Conservation (phyloP, 805 yeast species). For the Suhomyces faveliae region DNA sequence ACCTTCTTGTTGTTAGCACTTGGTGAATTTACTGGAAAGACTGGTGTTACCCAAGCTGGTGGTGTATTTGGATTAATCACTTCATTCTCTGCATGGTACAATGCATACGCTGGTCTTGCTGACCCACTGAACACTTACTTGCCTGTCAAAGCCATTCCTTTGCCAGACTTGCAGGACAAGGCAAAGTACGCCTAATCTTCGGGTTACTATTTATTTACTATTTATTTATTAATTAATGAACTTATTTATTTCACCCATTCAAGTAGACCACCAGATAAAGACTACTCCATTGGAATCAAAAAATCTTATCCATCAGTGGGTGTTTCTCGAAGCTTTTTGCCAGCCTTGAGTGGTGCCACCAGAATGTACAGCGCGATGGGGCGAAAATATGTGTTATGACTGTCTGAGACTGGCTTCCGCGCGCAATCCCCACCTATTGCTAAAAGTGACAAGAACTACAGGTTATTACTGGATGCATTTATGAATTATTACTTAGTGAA, state of each 20-base stretch:
- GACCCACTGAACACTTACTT: conserved; percentile 63
- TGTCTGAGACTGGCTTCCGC: too few relatives aligned
- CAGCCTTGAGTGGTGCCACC: not conserved
- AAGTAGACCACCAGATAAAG: too few relatives aligned
- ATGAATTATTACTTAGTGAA: not conserved
- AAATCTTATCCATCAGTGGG: too few relatives aligned
- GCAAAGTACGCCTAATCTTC: not conserved
- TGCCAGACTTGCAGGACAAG: conserved; percentile 41
- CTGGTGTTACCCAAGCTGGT: conserved; percentile 36
- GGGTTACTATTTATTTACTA: not conserved
- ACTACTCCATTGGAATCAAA: too few relatives aligned
- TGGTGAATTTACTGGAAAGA: conserved; percentile 29
- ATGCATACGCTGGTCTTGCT: conserved; percentile 49
- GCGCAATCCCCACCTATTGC: not conserved
- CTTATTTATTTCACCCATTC: not conserved
- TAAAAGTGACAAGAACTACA: not conserved
- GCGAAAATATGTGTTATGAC: too few relatives aligned
- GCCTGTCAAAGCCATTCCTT: conserved; percentile 47
- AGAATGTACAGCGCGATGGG: not conserved
- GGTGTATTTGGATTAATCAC: conserved; percentile 44
- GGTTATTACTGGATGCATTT: not conserved
- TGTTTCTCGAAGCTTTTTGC: not conserved
- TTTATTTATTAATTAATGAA: not conserved
- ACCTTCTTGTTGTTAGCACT: conserved; percentile 43
- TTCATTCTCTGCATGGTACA: conserved; percentile 45